These are phyloP conservation scores for Nakataea oryzae DNA, from an alignment of 2,329 filamentous ascomycete genomes.

Conservation along the genomic window DNA sequence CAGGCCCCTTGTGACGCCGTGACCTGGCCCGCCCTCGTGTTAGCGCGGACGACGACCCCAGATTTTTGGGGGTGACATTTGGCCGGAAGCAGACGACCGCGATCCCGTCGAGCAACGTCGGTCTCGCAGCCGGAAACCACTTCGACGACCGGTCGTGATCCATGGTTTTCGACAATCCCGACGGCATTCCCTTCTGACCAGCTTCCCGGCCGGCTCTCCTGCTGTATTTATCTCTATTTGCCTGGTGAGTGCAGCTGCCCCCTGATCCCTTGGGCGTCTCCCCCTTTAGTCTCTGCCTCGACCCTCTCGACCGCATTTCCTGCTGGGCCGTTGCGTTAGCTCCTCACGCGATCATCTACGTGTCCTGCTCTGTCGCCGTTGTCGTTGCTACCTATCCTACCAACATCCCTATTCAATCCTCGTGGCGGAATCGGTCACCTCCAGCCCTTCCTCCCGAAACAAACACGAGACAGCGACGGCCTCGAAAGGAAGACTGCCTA, in stretches of 20 bases:
- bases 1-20: neutral
- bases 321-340: neutral
- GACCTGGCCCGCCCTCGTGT: neutral
- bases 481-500: neutral
- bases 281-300: neutral
- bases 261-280: neutral
- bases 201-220: neutral
- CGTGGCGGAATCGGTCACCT: no score
- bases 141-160: neutral
- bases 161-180: neutral
- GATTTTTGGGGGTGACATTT: neutral
- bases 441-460: neutral
- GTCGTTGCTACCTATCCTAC: neutral
- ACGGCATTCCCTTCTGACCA: neutral
- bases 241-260: neutral
- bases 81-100: neutral
- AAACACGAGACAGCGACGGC: neutral
- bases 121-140: neutral
- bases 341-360: neutral
- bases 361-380: neutral
- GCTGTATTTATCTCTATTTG: neutral
- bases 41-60: neutral
- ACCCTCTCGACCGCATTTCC: neutral
- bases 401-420: neutral
- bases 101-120: neutral